Conservation (phyloP, 768 basidiomycete genomes). For the Hericium rajendrae region DNA sequence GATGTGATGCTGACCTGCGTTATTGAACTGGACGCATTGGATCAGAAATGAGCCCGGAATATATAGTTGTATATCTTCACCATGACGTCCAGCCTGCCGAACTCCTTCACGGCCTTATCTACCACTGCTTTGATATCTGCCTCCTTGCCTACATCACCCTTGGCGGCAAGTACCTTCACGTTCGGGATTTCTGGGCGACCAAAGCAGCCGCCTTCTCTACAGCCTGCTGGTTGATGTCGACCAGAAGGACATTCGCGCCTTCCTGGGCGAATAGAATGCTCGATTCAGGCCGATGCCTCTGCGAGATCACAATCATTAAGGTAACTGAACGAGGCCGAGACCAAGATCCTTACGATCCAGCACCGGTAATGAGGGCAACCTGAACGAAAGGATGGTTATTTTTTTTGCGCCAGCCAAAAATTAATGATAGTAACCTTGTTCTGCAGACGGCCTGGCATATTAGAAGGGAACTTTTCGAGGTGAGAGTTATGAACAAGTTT, state of each 20-base stretch:
- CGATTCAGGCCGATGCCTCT: slow-evolving; percentile 94
- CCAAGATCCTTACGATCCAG: slow-evolving; percentile 59
- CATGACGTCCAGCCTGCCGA: slow-evolving; percentile 94
- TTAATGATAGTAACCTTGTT: slow-evolving; percentile 37
- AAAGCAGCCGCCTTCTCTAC: slow-evolving; percentile 58
- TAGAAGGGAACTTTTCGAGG: neutral
- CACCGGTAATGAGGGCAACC: slow-evolving; percentile 81
- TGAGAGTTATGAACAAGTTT: no score
- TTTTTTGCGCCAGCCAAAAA: neutral
- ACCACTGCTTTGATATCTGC: slow-evolving; percentile 76
- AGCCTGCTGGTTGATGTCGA: slow-evolving; percentile 75
- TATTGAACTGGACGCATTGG: slow-evolving; percentile 64
- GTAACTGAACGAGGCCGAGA: neutral
- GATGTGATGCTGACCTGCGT: slow-evolving; percentile 49
- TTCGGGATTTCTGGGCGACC: slow-evolving; percentile 61
- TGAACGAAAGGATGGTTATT: slow-evolving; percentile 17
- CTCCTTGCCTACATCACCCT: slow-evolving; percentile 87
- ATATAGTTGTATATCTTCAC: slow-evolving; percentile 32
- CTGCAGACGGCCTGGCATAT: slow-evolving; percentile 60
- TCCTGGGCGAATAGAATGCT: slow-evolving; percentile 93
- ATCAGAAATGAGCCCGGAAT: neutral
- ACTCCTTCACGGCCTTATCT: slow-evolving; percentile 67
- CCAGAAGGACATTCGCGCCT: slow-evolving; percentile 83
- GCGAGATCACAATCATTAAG: slow-evolving; percentile 6
- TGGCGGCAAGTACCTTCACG: slow-evolving; percentile 57